Base-by-base conservation (phyloP, 2,329 filamentous ascomycete genomes). In the Cladosporium cucumerinum region DNA sequence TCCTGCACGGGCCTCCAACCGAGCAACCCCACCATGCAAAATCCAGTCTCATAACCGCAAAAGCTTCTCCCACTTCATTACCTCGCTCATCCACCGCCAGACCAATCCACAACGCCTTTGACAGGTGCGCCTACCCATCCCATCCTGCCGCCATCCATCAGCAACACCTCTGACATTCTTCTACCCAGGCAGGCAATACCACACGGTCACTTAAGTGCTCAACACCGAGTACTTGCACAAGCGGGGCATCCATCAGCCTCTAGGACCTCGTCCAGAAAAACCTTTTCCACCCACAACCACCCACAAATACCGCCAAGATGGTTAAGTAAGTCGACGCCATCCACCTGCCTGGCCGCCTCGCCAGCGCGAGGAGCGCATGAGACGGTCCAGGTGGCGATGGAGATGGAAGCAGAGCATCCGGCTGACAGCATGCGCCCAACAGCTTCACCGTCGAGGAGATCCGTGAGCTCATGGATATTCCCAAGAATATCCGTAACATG, bases 361-460 rank as follows among this genome's bases (percentile, higher is more conserved):
- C 25, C 49, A 26, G 60, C 60, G 48, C 14, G 30, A 62, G 26
- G 10, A 25, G 49, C 49, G 34, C 34, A 28, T 48, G 49, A 54
- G 48, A 16, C 26, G 30, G 21, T 16, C 18, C 14, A 28, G 39
- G 39, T 16, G 25, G 48, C 49, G 34, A 61, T 61, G 25, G 16
- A 30, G 32, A 43, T 23, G 34, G 46, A 12, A 11, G 23, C 11
- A n/a, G 43, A 28, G 32, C 51, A 54, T n/a, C 51, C n/a, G 28
- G 78, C 85, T 89, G 81, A 90, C 81, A 74, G 76, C 51, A 72
- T 72, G 67, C 70, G 72, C 69, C 71, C 69, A 74, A 80, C 79
- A 97, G 93, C 89, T 98, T 98, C 89, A 98, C 95, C 79, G 89
- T 97, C 84, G 94, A 98, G 81, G 93, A 89, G 84, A 86, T 88